These are phyloP conservation scores for Yamadazyma olivae DNA, from an alignment of 805 yeast genomes.

Conservation along the genomic window DNA sequence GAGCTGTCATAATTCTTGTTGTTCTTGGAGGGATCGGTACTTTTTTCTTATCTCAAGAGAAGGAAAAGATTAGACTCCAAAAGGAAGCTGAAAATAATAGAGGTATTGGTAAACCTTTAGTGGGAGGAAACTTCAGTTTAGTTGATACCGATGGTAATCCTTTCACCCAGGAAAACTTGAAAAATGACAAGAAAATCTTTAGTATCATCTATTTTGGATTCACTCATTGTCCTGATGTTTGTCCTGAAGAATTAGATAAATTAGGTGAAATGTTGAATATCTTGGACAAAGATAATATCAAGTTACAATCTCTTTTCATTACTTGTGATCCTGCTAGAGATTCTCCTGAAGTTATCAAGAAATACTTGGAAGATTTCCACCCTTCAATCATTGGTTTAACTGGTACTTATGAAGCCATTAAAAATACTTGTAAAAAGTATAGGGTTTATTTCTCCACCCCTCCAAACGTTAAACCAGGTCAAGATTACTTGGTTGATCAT, in stretches of 20 bases:
- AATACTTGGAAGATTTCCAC: slow-evolving; percentile 86
- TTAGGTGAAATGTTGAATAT: slow-evolving; percentile 68
- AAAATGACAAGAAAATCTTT: slow-evolving; percentile 50
- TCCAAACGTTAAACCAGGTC: slow-evolving; percentile 88
- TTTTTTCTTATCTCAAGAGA: slow-evolving; percentile 70
- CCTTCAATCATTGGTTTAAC: slow-evolving; percentile 87
- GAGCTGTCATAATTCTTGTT: slow-evolving; percentile 66
- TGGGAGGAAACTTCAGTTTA: slow-evolving; percentile 86
- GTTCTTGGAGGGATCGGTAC: slow-evolving; percentile 71
- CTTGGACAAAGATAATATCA: slow-evolving; percentile 50
- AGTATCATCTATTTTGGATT: slow-evolving; percentile 92
- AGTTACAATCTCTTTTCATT: slow-evolving; percentile 82
- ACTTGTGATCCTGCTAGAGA: slow-evolving; percentile 98
- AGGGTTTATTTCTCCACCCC: slow-evolving; percentile 98
- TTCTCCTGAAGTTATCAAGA: slow-evolving; percentile 77
- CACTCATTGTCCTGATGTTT: slow-evolving; percentile 96
- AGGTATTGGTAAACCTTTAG: slow-evolving; percentile 87
- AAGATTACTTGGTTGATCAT: slow-evolving; percentile 95
- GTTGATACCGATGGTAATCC: slow-evolving; percentile 65
- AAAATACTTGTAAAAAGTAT: slow-evolving; percentile 80
- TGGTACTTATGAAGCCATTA: slow-evolving; percentile 83
- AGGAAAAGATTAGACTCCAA: slow-evolving; percentile 67
- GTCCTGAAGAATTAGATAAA: slow-evolving; percentile 97
- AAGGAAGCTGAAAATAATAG: slow-evolving; percentile 81
- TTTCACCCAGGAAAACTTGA: slow-evolving; percentile 75